Base-by-base conservation (phyloP, 2,329 filamentous ascomycete species). In the Anthostomella pinea region DNA sequence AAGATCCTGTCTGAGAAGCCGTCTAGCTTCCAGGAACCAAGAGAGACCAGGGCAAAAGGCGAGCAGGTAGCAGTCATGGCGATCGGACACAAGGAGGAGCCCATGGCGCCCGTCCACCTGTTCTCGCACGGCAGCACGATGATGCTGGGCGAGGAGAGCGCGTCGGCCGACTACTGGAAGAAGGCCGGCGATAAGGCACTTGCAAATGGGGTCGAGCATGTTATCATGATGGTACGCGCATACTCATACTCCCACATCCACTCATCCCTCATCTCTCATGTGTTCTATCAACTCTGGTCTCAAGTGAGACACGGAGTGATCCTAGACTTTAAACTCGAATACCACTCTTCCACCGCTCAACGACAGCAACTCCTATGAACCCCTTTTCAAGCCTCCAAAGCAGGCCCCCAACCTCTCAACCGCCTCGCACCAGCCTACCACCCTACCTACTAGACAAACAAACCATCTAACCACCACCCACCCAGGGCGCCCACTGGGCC, bases 51-150 rank as follows among this genome's bases (percentile, higher is more conserved):
- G 11, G 11, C 11, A 19, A 5, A 20, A 15, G 10, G 11, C n/a
- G 14, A n/a, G n/a, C n/a, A n/a, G n/a, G n/a, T n/a, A n/a, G n/a
- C n/a, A n/a, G n/a, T 13, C 6, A 48, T 48, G 45, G 45, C 45
- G 10, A 31, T 45, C 5, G 39, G 36, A 6, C 42, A 41, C 13
- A 27, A 30, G 18, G 35, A 33, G 10, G 41, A 29, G 32, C 36
- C 44, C 6, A 41, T 60, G 21, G 72, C 77, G 5, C 79, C 79
- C 2, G 77, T 83, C 0, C 75, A 82, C 54, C 77, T 83, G 62
- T 84, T 84, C 60, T 82, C 79, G 3, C 81, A 85, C 70, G 81
- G 81, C 53, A 82, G 79, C 10, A 84, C 80, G 24, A 83, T 83
- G 79, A 85, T 84, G 81, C 63, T 84, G 10, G 81, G 79, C 22